Conservation (phyloP, 148 eudicot genomes). For the Nepenthes gracilis region DNA sequence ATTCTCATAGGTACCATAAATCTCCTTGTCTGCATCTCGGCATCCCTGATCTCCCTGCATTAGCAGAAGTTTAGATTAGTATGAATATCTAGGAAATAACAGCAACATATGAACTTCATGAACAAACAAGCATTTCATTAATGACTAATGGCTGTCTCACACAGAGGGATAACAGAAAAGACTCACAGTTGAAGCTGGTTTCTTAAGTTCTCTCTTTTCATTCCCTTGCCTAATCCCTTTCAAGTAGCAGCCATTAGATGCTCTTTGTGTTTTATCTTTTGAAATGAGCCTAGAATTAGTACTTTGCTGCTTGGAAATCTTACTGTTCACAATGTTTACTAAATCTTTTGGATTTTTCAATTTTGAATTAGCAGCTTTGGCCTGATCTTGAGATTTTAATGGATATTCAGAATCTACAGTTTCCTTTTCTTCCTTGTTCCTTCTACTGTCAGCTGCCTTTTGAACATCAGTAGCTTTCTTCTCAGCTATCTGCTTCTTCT, state of each 20-base stretch:
- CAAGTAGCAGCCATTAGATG: slow-evolving; percentile 10
- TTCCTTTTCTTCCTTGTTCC: slow-evolving; percentile 24
- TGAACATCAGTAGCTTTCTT: slow-evolving; percentile 13
- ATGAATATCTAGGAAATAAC: not conserved
- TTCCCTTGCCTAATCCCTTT: slow-evolving; percentile 12
- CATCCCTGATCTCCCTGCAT: slow-evolving; percentile 27
- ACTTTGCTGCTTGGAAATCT: not conserved
- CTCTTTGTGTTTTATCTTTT: no score
- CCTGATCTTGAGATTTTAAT: slow-evolving; percentile 16
- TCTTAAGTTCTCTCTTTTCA: not conserved
- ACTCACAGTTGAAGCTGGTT: slow-evolving; percentile 25
- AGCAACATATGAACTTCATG: not conserved
- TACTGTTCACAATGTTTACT: not conserved
- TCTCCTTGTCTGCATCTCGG: slow-evolving; percentile 15
- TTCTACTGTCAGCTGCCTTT: slow-evolving; percentile 15
- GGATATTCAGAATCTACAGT: slow-evolving; percentile 15
- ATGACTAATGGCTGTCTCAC: not conserved
- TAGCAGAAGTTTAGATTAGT: slow-evolving; percentile 2
- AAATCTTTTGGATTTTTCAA: slow-evolving; percentile 14
- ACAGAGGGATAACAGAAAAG: not conserved
- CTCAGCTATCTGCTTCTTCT: slow-evolving; percentile 21
- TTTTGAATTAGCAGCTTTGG: slow-evolving; percentile 10
- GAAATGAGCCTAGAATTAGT: not conserved
- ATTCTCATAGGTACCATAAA: not conserved
- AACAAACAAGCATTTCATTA: not conserved